These are phyloP conservation scores for Lipomyces starkeyi DNA, from an alignment of 805 yeast species.

Conservation along the genomic window DNA sequence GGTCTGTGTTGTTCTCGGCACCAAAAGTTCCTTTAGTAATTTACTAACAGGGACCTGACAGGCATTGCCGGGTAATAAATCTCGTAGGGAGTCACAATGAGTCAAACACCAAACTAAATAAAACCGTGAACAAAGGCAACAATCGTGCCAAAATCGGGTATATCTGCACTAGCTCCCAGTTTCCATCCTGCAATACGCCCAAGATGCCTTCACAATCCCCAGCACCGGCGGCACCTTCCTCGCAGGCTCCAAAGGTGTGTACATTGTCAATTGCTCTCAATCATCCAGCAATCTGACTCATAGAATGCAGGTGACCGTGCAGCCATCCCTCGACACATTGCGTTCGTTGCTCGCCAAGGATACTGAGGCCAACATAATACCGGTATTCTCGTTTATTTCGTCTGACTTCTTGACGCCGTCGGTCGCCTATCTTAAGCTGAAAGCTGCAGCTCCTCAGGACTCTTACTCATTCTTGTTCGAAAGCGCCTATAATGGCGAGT, in stretches of 20 bases:
- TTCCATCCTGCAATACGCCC: not conserved
- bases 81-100: not conserved
- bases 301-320: constrained; percentile 25
- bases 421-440: constrained; percentile 83
- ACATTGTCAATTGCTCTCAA: not conserved
- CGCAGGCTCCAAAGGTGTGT: constrained; percentile 20
- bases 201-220: constrained; percentile 23
- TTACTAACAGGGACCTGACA: no score
- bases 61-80: not conserved
- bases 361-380: constrained; percentile 65
- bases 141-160: no score
- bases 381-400: constrained; percentile 74
- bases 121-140: not conserved
- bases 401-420: constrained; percentile 88
- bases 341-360: constrained; percentile 15
- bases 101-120: not conserved
- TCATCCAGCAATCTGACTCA: not conserved
- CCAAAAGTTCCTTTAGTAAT: not conserved
- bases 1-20: not conserved
- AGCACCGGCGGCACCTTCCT: constrained; percentile 15
- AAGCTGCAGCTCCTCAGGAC: constrained; percentile 62
- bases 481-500: constrained; percentile 87
- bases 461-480: constrained; percentile 82
- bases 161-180: not conserved
- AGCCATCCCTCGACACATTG: constrained; percentile 30